Percentiles rank a stretch among this genome's conserved stretches.
Conservation (phyloP, 1,284 basidiomycete genomes). For the Leccinum griseonigrum region DNA sequence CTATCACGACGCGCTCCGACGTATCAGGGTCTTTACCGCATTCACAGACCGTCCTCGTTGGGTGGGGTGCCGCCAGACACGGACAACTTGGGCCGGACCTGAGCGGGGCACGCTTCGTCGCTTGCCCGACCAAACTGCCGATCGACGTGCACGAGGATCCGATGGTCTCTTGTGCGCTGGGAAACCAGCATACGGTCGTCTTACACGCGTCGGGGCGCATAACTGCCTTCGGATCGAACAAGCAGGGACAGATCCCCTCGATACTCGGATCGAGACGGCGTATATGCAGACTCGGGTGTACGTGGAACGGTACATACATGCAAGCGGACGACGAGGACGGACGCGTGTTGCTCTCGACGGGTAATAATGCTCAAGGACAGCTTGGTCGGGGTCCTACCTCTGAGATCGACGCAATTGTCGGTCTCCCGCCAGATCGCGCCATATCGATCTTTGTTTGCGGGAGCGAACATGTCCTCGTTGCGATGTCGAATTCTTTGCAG, state of each 20-base stretch:
- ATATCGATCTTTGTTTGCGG: constrained; percentile 53
- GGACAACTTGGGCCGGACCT: constrained; percentile 62
- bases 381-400: constrained; percentile 45
- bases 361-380: constrained; percentile 70
- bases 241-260: constrained; percentile 61
- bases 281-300: constrained; percentile 53
- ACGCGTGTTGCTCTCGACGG: constrained; percentile 47
- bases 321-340: constrained; percentile 30
- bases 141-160: constrained; percentile 26
- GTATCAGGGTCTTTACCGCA: background rate
- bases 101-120: constrained; percentile 14
- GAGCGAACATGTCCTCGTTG: constrained; percentile 75
- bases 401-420: constrained; percentile 25
- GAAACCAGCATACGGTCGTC: constrained; percentile 70
- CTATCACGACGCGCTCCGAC: background rate
- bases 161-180: constrained; percentile 48
- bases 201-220: constrained; percentile 50
- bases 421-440: constrained; percentile 35
- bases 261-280: constrained; percentile 33
- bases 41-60: constrained; percentile 45
- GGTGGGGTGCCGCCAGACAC: constrained; percentile 83
- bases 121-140: constrained; percentile 25
- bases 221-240: constrained; percentile 60
- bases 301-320: constrained; percentile 82
- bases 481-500: constrained; percentile 16